A percentile compares a stretch with the other conserved stretches of the same genome.
Evolutionary conservation across 139 green algal genomes (phyloP).

Genomic region (Astrephomene gubernaculifera): DNA sequence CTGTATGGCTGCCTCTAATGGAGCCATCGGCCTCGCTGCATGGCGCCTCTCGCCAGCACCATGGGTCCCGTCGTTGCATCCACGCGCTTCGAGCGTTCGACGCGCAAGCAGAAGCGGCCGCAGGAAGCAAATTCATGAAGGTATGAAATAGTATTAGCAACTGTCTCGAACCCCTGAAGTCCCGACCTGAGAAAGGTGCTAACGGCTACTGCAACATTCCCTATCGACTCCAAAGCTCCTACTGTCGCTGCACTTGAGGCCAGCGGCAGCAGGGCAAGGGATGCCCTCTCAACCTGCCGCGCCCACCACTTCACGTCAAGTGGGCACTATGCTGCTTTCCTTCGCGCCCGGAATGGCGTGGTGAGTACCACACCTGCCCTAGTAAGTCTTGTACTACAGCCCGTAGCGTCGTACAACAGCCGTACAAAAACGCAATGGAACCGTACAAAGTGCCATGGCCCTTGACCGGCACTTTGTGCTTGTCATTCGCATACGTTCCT

Average conservation of each 20-base stretch:
- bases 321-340: neutral
- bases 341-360: neutral
- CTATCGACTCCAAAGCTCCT: too few relatives aligned
- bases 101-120: neutral
- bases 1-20: neutral
- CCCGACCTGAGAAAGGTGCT: too few relatives aligned
- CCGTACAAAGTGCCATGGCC: neutral
- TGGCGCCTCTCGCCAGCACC: neutral
- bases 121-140: neutral
- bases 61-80: neutral
- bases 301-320: conserved; percentile 2
- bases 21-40: neutral
- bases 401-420: neutral
- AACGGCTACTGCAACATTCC: too few relatives aligned
- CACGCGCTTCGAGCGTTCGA: neutral
- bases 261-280: neutral
- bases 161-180: neutral
- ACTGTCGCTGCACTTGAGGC: too few relatives aligned
- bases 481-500: neutral
- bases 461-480: neutral
- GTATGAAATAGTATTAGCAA: neutral
- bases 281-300: neutral
- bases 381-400: neutral
- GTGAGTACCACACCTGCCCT: neutral
- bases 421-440: neutral